A percentile compares a stretch with the other conserved stretches of the same genome.
phyloP scores from a whole-genome alignment of 2,329 filamentous ascomycete species.

The Aureobasidium sp. region DNA sequence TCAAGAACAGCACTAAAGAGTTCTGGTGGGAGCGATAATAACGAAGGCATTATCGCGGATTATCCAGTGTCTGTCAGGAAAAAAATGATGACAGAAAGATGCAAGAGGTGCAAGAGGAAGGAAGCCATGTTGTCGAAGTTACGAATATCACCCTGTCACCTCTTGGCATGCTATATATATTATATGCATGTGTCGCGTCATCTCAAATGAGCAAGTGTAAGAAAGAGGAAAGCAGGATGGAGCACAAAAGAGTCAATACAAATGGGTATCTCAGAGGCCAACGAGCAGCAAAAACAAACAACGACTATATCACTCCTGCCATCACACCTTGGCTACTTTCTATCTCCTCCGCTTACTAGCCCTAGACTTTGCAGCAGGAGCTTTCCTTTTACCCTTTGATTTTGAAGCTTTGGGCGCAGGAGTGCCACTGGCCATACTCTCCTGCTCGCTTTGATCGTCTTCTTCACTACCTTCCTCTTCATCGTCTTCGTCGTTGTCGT shows the following conservation, averaged over 20 bases:
- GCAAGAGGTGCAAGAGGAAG: neutral
- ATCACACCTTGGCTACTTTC: neutral
- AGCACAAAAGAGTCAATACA: neutral
- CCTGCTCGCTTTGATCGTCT: neutral
- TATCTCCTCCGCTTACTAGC: conserved; percentile 7
- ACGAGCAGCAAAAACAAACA: neutral
- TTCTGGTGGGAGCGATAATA: neutral
- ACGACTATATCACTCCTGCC: neutral
- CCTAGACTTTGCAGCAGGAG: neutral
- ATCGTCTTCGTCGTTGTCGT: conserved; percentile 6
- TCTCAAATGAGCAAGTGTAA: neutral
- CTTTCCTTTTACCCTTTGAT: neutral
- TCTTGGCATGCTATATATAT: neutral
- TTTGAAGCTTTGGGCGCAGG: conserved; percentile 7
- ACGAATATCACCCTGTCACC: neutral
- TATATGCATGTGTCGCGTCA: neutral
- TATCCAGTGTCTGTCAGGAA: neutral
- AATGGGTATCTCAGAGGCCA: neutral
- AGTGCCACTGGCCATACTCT: conserved; percentile 6
- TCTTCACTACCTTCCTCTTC: conserved; percentile 5
- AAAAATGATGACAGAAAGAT: no score
- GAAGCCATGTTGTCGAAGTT: neutral
- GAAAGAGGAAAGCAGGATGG: neutral
- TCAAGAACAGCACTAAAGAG: neutral
- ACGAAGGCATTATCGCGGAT: neutral